Percentiles rank a stretch among this genome's conserved stretches.
These are phyloP conservation scores for Penicillium crystallinum DNA, from an alignment of 495 filamentous ascomycete genomes.

Conservation along the genomic window DNA sequence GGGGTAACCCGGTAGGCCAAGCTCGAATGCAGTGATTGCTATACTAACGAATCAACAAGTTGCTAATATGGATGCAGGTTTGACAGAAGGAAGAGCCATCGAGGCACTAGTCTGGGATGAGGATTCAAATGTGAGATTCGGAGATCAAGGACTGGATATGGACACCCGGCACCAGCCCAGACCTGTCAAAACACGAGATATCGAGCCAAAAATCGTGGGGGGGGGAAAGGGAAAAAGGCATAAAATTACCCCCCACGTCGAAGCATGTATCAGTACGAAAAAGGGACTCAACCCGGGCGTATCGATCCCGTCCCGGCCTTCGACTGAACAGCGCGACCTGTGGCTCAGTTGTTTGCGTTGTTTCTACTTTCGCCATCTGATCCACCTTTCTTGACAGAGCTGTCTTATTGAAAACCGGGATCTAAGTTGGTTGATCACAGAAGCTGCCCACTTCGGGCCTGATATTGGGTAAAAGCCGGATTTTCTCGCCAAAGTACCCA, in stretches of 20 bases:
- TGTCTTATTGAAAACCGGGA: background rate
- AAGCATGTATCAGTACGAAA: background rate
- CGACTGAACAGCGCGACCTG: background rate
- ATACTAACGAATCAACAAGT: background rate
- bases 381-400: background rate
- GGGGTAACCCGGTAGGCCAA: constrained; percentile 20
- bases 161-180: background rate
- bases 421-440: background rate
- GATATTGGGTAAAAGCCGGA: background rate
- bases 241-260: background rate
- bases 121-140: background rate
- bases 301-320: too few species aligned
- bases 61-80: constrained; percentile 5
- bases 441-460: background rate
- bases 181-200: background rate
- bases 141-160: background rate
- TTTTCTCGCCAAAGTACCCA: too few species aligned
- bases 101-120: constrained; percentile 6
- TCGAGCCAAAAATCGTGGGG: background rate
- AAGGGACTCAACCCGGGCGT: background rate
- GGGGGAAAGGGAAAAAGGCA: background rate
- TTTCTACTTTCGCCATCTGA: background rate
- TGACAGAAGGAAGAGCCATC: constrained; percentile 4
- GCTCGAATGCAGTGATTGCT: constrained; percentile 14
- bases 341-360: background rate